Percentiles rank a stretch among this genome's conserved stretches.
These are phyloP conservation scores for Lachancea thermotolerans DNA, from an alignment of 805 yeast genomes.

Conservation along the genomic window DNA sequence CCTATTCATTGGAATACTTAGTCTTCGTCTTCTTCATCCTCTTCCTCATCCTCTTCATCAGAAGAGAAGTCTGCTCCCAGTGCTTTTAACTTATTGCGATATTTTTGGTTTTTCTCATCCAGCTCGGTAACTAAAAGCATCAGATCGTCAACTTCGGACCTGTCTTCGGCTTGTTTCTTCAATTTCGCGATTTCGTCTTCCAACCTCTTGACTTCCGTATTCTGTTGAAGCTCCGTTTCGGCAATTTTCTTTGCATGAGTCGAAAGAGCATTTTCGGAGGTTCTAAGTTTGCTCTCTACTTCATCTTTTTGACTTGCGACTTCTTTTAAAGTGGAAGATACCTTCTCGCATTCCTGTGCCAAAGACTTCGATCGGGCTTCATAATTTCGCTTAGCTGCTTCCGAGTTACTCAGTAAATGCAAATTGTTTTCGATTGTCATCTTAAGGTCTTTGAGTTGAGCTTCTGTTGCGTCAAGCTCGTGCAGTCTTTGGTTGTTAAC, in stretches of 20 bases:
- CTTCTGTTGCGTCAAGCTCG: too few relatives aligned
- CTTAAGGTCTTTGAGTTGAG: too few relatives aligned
- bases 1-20: background rate
- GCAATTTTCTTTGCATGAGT: background rate
- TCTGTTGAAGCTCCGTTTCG: background rate
- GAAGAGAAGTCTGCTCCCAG: slow-evolving; percentile 60
- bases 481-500: too few relatives aligned
- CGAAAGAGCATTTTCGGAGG: background rate
- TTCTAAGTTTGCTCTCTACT: background rate
- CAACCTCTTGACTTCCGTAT: background rate
- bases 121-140: slow-evolving; percentile 70
- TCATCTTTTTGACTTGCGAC: background rate
- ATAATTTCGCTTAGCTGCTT: too few relatives aligned
- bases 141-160: slow-evolving; percentile 50
- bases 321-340: background rate
- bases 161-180: slow-evolving; percentile 12
- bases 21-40: slow-evolving; percentile 38
- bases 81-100: slow-evolving; percentile 44
- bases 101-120: slow-evolving; percentile 57
- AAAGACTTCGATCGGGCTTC: background rate
- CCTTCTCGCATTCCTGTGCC: background rate
- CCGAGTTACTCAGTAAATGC: too few relatives aligned
- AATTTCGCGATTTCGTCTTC: slow-evolving; percentile 10
- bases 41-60: slow-evolving; percentile 65
- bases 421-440: too few relatives aligned